Conservation (phyloP, 306 rosid species). For the Dryas alaskensis region DNA sequence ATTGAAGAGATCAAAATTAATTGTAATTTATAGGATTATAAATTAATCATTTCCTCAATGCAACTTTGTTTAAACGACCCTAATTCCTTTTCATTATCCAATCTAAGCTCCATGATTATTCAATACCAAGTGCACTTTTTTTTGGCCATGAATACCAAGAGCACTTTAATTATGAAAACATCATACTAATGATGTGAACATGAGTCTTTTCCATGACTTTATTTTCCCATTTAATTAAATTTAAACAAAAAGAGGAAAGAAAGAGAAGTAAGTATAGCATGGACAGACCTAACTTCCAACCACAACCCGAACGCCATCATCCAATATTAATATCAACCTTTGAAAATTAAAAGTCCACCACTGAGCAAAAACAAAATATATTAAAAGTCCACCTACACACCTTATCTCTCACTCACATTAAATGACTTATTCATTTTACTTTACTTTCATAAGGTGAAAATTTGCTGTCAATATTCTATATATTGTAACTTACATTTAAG, state of each 20-base stretch:
- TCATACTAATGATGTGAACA: background rate
- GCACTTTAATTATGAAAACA: background rate
- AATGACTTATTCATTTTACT: background rate
- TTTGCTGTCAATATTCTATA: too few species aligned
- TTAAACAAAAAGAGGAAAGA: background rate
- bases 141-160: background rate
- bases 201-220: background rate
- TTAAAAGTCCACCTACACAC: constrained; percentile 12
- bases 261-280: constrained; percentile 27
- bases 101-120: background rate
- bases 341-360: constrained; percentile 1
- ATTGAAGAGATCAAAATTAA: background rate
- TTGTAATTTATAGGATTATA: background rate
- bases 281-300: constrained; percentile 57
- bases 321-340: constrained; percentile 22
- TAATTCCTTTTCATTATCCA: background rate
- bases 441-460: too few species aligned
- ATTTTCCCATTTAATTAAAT: background rate
- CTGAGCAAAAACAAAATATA: background rate
- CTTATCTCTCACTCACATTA: background rate
- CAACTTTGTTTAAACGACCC: background rate
- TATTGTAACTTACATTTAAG: too few species aligned
- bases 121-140: background rate
- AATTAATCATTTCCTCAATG: background rate
- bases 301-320: constrained; percentile 26